Evolutionary conservation across 352 stramenopile genomes (phyloP), one percentile per base, ranked within the genome.

Genomic region (Globisporangium orthogonon): DNA sequence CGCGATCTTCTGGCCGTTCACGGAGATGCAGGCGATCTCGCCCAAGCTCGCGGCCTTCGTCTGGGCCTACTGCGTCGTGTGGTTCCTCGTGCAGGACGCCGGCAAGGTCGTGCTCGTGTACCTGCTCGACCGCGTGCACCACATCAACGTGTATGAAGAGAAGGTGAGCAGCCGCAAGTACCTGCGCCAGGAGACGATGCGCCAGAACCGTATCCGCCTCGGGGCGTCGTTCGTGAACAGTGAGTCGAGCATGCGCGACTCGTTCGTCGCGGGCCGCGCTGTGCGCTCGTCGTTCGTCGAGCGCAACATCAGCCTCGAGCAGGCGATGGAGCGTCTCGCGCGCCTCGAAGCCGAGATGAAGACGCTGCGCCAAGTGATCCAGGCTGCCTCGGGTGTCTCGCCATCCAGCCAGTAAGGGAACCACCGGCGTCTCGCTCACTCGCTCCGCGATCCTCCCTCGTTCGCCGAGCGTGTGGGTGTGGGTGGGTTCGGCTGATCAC

Each of bases 21-120:
- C 67, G 3, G 71, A 84, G 39, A 90, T 94, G 60, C 58, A 95
- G 55, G 71, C 75, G 14, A 94, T 97, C 49, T 74, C 81, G 53
- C 55, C 79, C 30, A 76, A 86, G 50, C 75, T 96, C 17, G 74
- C 65, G 4, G 64, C 74, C 14, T 94, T 91, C 50, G 76, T 97
- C 2, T 98, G 91, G 93, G 61, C 92, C 37, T 98, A 94, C 68
- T 93, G 79, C 46, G 52, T 97, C 14, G 31, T 79, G 14, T 97
- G 79, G 70, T 94, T 95, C 70, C 71, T 97, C 28, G 59, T 97
- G 23, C 91, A 97, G 69, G 87, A 96, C 58, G 40, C 84, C 11
- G 66, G 70, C 62, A 95, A 94, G 69, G 72, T 93, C 17, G 56
- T 85, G 23, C 49, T 86, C 14, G 60, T 86, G 28, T 82, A 78